These are phyloP conservation scores for Ambrosiella beaveri DNA, from an alignment of 2,329 filamentous ascomycete genomes.

Conservation along the genomic window DNA sequence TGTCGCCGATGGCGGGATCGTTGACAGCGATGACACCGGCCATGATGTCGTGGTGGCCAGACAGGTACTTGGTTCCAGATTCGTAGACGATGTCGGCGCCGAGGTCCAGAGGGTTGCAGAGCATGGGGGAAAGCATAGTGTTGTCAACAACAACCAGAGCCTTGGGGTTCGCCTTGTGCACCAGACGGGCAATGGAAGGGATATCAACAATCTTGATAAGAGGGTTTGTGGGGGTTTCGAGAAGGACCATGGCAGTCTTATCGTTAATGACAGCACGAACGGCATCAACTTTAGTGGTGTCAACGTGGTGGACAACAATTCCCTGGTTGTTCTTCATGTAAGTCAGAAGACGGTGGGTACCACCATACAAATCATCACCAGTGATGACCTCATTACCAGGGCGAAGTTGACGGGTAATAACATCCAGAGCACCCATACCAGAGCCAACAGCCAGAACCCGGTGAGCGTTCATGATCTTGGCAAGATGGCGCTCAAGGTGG, in stretches of 20 bases:
- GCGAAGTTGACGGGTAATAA: slow-evolving; percentile 77
- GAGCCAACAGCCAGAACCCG: slow-evolving; percentile 86
- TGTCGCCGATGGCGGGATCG: slow-evolving; percentile 62
- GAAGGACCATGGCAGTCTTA: slow-evolving; percentile 87
- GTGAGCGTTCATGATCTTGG: slow-evolving; percentile 95
- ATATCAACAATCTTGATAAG: slow-evolving; percentile 97
- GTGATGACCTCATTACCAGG: slow-evolving; percentile 96
- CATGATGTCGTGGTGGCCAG: slow-evolving; percentile 97
- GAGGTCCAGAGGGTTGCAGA: slow-evolving; percentile 82
- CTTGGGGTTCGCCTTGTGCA: slow-evolving; percentile 60
- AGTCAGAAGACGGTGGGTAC: slow-evolving; percentile 82
- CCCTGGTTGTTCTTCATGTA: slow-evolving; percentile 79
- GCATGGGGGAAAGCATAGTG: slow-evolving; percentile 93
- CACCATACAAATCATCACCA: slow-evolving; percentile 91
- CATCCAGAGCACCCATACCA: slow-evolving; percentile 92
- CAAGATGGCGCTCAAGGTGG: slow-evolving; percentile 87
- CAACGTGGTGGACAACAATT: slow-evolving; percentile 89
- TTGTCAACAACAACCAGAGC: slow-evolving; percentile 90
- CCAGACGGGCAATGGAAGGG: slow-evolving; percentile 53
- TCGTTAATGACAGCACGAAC: slow-evolving; percentile 51
- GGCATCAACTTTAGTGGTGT: slow-evolving; percentile 64
- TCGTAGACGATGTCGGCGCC: slow-evolving; percentile 96
- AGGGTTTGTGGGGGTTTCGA: slow-evolving; percentile 94
- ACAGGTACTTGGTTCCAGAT: slow-evolving; percentile 93
- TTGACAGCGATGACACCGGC: slow-evolving; percentile 91